Percentiles rank a stretch among this genome's conserved stretches.
Evolutionary conservation across 305 asterid genomes (phyloP).

Genomic region (Coffea humblotiana): DNA sequence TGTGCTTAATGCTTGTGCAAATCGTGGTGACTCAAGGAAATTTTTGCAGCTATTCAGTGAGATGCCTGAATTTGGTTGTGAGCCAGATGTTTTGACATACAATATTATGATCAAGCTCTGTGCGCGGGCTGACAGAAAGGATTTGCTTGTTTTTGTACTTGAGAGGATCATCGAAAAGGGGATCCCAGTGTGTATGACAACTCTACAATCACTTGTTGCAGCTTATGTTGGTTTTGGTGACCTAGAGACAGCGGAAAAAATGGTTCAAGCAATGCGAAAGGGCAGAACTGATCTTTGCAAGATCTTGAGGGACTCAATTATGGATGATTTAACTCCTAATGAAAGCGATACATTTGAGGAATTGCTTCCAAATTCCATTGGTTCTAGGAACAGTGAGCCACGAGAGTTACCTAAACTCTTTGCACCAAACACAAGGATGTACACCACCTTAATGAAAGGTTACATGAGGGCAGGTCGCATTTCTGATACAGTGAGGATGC

Average conservation of each 20-base stretch:
- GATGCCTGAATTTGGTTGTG: conserved; percentile 67
- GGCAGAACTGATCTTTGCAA: conserved; percentile 78
- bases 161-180: conserved; percentile 71
- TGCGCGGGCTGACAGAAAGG: conserved; percentile 75
- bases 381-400: conserved; percentile 39
- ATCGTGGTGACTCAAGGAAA: conserved; percentile 57
- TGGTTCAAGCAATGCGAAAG: conserved; percentile 84
- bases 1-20: conserved; percentile 88
- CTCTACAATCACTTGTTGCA: conserved; percentile 85
- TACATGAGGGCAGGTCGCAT: conserved; percentile 84
- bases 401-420: conserved; percentile 50
- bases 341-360: conserved; percentile 39
- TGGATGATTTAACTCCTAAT: conserved; percentile 21
- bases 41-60: conserved; percentile 78
- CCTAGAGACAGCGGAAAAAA: conserved; percentile 65
- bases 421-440: conserved; percentile 77
- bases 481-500: conserved; percentile 79
- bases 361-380: conserved; percentile 63
- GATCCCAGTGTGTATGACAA: conserved; percentile 62
- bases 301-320: conserved; percentile 53
- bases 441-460: conserved; percentile 91
- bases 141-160: conserved; percentile 72
- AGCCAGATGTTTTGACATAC: conserved; percentile 77
- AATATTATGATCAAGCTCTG: conserved; percentile 85
- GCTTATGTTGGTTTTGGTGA: conserved; percentile 93